Conservation (phyloP, 2,329 filamentous ascomycete genomes). For the Teratosphaeria epicoccoides region DNA sequence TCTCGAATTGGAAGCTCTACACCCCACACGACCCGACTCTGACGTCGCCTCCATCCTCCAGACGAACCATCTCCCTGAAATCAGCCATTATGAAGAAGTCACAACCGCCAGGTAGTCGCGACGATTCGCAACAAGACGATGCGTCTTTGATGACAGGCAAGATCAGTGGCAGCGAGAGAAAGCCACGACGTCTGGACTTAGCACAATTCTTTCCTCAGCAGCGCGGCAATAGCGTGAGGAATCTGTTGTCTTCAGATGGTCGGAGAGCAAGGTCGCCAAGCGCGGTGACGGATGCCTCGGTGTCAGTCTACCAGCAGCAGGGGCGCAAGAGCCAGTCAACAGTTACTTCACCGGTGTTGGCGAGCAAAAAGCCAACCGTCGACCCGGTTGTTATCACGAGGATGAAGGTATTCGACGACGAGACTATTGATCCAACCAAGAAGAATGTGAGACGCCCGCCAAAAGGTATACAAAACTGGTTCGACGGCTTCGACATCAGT, state of each 20-base stretch:
- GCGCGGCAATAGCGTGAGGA: constrained; percentile 10
- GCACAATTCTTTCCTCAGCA: constrained; percentile 31
- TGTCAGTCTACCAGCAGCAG: constrained; percentile 13
- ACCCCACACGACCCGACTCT: constrained; percentile 8
- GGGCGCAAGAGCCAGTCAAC: constrained; percentile 3
- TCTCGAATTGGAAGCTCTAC: constrained; percentile 14
- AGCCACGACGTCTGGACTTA: constrained; percentile 30
- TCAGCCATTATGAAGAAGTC: constrained; percentile 10
- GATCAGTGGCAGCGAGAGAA: constrained; percentile 1
- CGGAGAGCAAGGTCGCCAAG: constrained; percentile 32
- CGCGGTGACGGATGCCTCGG: constrained; percentile 29
- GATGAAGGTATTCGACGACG: constrained; percentile 23
- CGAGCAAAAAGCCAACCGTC: constrained; percentile 1
- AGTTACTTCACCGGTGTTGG: constrained; percentile 2
- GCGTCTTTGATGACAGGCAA: neutral
- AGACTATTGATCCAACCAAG: constrained; percentile 37
- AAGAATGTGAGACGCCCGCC: constrained; percentile 37
- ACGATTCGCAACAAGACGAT: constrained; percentile 8
- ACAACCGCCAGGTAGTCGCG: neutral
- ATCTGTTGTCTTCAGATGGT: constrained; percentile 28
- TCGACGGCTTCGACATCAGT: constrained; percentile 33
- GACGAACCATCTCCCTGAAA: constrained; percentile 3
- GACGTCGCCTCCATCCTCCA: neutral
- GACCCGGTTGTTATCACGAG: constrained; percentile 3
- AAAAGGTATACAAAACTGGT: constrained; percentile 41